Conservation (phyloP, 345 rosid species). For the Microthlaspi erraticum region DNA sequence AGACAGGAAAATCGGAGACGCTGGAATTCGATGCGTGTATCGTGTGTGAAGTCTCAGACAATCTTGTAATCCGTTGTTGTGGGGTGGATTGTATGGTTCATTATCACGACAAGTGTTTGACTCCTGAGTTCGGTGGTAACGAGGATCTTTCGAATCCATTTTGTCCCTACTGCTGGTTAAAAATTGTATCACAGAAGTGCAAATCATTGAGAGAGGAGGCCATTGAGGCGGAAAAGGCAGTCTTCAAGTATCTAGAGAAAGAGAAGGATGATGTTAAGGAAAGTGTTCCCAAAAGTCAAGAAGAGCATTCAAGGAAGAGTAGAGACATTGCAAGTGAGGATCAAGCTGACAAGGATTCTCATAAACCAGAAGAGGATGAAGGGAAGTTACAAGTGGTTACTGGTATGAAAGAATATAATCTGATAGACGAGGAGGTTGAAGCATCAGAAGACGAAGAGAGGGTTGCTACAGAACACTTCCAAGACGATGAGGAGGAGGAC, state of each 20-base stretch:
- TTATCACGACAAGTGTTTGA: constrained; percentile 34
- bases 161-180: constrained; percentile 43
- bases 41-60: constrained; percentile 18
- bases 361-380: constrained; percentile 1
- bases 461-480: constrained; percentile 21
- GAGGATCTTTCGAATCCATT: constrained; percentile 22
- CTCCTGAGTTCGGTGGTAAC: constrained; percentile 18
- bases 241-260: constrained; percentile 15
- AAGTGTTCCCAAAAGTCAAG: constrained; percentile 15
- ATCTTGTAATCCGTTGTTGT: constrained; percentile 8
- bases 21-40: constrained; percentile 29
- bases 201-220: constrained; percentile 2
- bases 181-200: not conserved
- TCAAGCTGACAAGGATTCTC: constrained; percentile 19
- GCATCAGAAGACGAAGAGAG: constrained; percentile 27
- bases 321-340: constrained; percentile 7
- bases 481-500: constrained; percentile 25
- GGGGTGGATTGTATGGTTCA: constrained; percentile 24
- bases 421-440: constrained; percentile 4
- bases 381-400: not conserved
- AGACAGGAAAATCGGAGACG: not conserved
- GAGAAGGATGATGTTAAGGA: not conserved
- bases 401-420: constrained; percentile 7
- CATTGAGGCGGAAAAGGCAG: constrained; percentile 13
- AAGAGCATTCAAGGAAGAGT: constrained; percentile 14